Evolutionary conservation across 2,329 filamentous ascomycete genomes (phyloP), one percentile per base, ranked within the genome.

Genomic region (Fusarium equiseti): DNA sequence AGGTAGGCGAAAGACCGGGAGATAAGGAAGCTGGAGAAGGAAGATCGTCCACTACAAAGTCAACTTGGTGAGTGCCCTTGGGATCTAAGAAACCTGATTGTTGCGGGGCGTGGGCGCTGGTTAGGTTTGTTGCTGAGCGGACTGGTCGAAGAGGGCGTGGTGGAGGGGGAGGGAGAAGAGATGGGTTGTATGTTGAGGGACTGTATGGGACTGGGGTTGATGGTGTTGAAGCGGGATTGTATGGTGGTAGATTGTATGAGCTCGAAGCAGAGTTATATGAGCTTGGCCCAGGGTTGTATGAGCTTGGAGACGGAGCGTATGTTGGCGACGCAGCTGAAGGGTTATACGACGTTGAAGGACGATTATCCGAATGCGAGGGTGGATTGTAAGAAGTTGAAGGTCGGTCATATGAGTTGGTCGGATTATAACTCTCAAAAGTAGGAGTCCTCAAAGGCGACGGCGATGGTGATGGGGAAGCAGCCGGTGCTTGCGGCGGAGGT

Each of bases 111-210:
- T 73, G 74, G 24, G 73, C 71, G 12, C 74, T 69, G 13, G 63
- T 64, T 52, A 75, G 70, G 35, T 75, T 72, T 26, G 76, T 72
- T 24, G 76, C 68, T 50, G 75, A 73, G 10, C 74, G 75, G 27
- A 70, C 71, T 16, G 73, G 71, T 32, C 76, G 63, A 10, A 73
- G 73, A 68, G 64, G 75, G 48, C 64, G 66, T 5, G 67, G 63
- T 27, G 40, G 56, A 7, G 60, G 68, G 24, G 69, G 74, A 62
- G 72, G 72, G 52, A 68, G 65, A 49, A 51, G 44, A 40, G 62
- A 69, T 24, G 68, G 55, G 20, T 20, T 65, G 38, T 68, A 65
- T 16, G 65, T 46, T 2, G 29, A 31, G 11, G 29, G 29, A 31
- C 29, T 31, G 1, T 31, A 4, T 38, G 35, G 35, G 35, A 38